Evolutionary conservation across 2,329 filamentous ascomycete species (phyloP), one percentile per base, ranked within the genome.

Genomic region (Aspergillus sp.): DNA sequence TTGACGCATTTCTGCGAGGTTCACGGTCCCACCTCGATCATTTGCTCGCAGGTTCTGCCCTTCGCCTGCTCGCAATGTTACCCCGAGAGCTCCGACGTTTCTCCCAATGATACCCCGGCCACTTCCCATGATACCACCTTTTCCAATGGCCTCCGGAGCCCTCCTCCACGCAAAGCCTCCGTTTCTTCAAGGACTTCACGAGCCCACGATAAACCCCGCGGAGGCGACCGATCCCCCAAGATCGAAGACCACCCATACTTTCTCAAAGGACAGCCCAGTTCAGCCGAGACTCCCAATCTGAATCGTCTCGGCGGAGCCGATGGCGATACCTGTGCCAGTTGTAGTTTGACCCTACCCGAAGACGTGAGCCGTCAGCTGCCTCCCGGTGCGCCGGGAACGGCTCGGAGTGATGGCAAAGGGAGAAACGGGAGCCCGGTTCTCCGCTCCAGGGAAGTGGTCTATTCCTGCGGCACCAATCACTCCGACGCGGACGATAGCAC

Each of bases 1-100:
- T 76, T 84, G 58, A 82, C 81, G 58, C 81, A 84, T 71, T 84
- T 84, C 67, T 84, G 81, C 70, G 81, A 84, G 72, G 74, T 81
- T 68, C 80, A 84, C 76, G 81, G 81, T 66, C 81, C 81, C 16
- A 84, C 81, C 48, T 82, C 80, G 51, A 82, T 83, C 67, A 79
- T 84, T 58, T 83, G 81, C 68, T 83, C 81, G 53, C 81, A 83
- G 66, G 78, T 82, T 57, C 72, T 79, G 45, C 79, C 79, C 13
- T 73, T 80, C 52, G 73, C 79, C 51, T 84, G 81, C 63, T 66
- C 71, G 44, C 76, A 79, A 62, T 84, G 81, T 65, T 75, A 73
- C 48, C 70, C 72, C 42, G 70, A 74, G 38, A 55, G 62, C 54
- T 44, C 68, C 63, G 65, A 70, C 50, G 47, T 65, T 60, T 64